Percentiles rank a stretch among this genome's conserved stretches.
Conservation (phyloP, 805 yeast genomes). For the Candida ipomoeae region DNA sequence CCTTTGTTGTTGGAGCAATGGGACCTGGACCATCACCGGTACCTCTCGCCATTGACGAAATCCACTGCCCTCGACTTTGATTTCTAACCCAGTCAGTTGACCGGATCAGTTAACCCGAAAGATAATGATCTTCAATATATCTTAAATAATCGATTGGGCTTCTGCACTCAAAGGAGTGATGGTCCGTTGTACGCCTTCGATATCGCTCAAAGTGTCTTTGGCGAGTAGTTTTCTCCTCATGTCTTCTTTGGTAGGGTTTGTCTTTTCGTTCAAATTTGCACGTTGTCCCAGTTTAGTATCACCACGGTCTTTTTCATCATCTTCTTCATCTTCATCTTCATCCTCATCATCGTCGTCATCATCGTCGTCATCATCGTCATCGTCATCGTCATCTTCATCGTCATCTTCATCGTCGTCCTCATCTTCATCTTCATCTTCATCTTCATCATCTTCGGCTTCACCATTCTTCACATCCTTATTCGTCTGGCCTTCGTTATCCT, state of each 20-base stretch:
- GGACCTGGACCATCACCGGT: conserved; percentile 13
- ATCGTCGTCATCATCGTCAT: conserved; percentile 34
- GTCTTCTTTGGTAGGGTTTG: neutral
- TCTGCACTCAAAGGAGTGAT: conserved; percentile 15
- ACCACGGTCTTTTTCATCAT: neutral
- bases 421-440: conserved; percentile 29
- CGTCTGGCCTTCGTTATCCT: conserved; percentile 5
- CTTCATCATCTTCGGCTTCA: conserved; percentile 34
- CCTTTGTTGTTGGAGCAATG: conserved; percentile 6
- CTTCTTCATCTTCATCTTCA: no score
- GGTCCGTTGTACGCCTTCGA: conserved; percentile 12
- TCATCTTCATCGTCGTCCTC: conserved; percentile 36
- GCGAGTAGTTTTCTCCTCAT: conserved; percentile 1
- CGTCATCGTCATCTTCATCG: conserved; percentile 37
- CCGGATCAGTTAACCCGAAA: no score
- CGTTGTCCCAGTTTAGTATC: neutral
- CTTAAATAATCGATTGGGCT: conserved; percentile 14
- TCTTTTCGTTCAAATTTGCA: neutral
- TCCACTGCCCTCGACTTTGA: neutral
- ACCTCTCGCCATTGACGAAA: conserved; percentile 6
- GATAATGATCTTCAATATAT: neutral
- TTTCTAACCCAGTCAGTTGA: neutral
- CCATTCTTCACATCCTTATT: conserved; percentile 28
- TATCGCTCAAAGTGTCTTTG: conserved; percentile 6
- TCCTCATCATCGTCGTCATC: conserved; percentile 1